A percentile compares a stretch with the other conserved stretches of the same genome.
Evolutionary conservation across 2,329 filamentous ascomycete genomes (phyloP).

Genomic region (Thelonectria discophora): DNA sequence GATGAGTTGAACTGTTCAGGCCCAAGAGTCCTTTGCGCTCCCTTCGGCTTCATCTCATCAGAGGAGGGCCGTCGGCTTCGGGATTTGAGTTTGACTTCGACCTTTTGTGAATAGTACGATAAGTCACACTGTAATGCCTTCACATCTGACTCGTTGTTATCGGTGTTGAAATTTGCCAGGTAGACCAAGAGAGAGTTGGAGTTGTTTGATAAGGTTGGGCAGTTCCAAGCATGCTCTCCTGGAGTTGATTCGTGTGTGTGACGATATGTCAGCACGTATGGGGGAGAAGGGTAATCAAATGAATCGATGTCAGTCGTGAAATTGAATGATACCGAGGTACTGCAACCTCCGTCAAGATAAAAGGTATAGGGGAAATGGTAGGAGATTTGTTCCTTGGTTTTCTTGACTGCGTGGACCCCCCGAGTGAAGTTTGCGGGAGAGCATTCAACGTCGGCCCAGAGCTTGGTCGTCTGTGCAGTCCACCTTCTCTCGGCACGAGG

Average conservation of each 20-base stretch:
- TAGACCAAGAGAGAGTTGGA: not conserved
- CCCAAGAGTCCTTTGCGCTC: not conserved
- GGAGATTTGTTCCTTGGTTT: too few relatives aligned
- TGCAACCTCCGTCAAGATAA: not conserved
- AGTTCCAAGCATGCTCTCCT: not conserved
- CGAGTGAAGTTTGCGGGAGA: not conserved
- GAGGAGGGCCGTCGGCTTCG: not conserved
- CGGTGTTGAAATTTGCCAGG: not conserved
- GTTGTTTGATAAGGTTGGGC: not conserved
- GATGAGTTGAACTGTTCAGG: not conserved
- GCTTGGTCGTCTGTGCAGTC: slow-evolving; percentile 13
- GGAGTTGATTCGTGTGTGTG: too few relatives aligned
- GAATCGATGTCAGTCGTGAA: too few relatives aligned
- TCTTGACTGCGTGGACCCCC: not conserved
- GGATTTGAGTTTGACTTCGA: not conserved
- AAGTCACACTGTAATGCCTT: not conserved
- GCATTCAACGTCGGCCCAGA: slow-evolving; percentile 8
- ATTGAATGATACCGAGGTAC: too few relatives aligned
- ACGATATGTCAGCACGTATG: too few relatives aligned
- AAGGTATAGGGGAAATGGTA: not conserved
- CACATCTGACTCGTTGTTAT: not conserved
- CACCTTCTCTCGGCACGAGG: not conserved
- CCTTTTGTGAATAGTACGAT: slow-evolving; percentile 6
- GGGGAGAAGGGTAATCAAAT: too few relatives aligned
- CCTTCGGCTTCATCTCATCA: not conserved